Conservation (phyloP, 805 yeast genomes). For the Wickerhamomyces kurtzmanii region DNA sequence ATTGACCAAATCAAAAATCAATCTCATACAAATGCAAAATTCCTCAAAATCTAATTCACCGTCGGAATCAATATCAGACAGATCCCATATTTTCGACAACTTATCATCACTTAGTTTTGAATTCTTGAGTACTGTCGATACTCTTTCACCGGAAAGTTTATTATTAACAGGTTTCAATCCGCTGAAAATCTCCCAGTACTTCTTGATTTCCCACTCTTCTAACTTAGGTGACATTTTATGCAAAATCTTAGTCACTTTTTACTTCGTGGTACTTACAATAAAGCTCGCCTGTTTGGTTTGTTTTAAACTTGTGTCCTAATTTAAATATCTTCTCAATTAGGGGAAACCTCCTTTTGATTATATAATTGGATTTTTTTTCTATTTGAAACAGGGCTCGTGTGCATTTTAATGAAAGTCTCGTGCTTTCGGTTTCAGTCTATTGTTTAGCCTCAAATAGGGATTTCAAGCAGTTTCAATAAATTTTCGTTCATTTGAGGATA, state of each 20-base stretch:
- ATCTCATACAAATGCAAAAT: constrained; percentile 94
- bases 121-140: constrained; percentile 79
- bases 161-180: constrained; percentile 79
- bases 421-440: too few relatives aligned
- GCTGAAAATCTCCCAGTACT: constrained; percentile 95
- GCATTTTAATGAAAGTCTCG: too few relatives aligned
- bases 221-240: too few relatives aligned
- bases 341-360: too few relatives aligned
- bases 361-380: too few relatives aligned
- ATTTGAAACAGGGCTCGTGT: too few relatives aligned
- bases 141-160: constrained; percentile 76
- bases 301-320: neutral
- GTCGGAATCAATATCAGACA: constrained; percentile 89
- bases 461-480: too few relatives aligned
- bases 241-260: too few relatives aligned
- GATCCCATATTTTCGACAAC: constrained; percentile 79
- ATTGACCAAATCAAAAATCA: constrained; percentile 85
- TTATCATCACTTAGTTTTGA: constrained; percentile 75
- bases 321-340: too few relatives aligned
- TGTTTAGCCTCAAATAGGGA: too few relatives aligned
- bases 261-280: neutral
- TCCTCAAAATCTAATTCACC: constrained; percentile 93
- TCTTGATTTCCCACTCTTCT: constrained; percentile 93
- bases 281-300: neutral
- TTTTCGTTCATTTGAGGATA: too few relatives aligned